Conservation (phyloP, 805 yeast genomes). For the Candida pseudofarinosa region DNA sequence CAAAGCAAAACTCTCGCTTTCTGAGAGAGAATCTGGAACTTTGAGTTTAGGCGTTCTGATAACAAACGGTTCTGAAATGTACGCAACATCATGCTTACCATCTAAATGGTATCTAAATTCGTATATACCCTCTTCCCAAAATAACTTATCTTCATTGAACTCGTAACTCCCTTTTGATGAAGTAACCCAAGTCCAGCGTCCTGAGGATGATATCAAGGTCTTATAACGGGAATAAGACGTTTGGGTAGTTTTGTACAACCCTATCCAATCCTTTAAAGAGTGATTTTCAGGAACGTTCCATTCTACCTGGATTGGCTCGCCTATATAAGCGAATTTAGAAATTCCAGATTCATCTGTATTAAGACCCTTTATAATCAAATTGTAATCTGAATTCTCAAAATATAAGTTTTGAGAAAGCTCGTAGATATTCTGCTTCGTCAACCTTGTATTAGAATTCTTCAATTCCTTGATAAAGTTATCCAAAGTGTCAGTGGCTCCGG, state of each 20-base stretch:
- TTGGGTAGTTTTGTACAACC: conserved; percentile 61
- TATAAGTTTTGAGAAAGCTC: conserved; percentile 38
- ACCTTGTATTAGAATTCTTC: conserved; percentile 28
- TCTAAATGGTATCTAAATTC: conserved; percentile 70
- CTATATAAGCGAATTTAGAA: conserved; percentile 29
- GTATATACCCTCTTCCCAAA: conserved; percentile 67
- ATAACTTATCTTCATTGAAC: conserved; percentile 47
- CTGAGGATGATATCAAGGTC: conserved; percentile 59
- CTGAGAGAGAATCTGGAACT: conserved; percentile 25
- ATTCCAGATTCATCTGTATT: conserved; percentile 4
- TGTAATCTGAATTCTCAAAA: conserved; percentile 34
- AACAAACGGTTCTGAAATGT: conserved; percentile 64
- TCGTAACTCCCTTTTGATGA: conserved; percentile 40
- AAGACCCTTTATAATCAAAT: conserved; percentile 22
- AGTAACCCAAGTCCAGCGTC: conserved; percentile 57
- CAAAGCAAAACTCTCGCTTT: conserved; percentile 27
- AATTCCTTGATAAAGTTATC: conserved; percentile 44
- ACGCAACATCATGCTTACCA: conserved; percentile 66
- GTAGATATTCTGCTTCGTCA: conserved; percentile 32
- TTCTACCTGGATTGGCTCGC: conserved; percentile 48
- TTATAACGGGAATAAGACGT: conserved; percentile 52
- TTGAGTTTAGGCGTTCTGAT: conserved; percentile 40
- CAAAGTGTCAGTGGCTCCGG: conserved; percentile 38
- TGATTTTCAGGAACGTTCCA: conserved; percentile 54
- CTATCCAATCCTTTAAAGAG: conserved; percentile 66